Conservation (phyloP, 495 filamentous ascomycete genomes). For the Penicillium coffeae region DNA sequence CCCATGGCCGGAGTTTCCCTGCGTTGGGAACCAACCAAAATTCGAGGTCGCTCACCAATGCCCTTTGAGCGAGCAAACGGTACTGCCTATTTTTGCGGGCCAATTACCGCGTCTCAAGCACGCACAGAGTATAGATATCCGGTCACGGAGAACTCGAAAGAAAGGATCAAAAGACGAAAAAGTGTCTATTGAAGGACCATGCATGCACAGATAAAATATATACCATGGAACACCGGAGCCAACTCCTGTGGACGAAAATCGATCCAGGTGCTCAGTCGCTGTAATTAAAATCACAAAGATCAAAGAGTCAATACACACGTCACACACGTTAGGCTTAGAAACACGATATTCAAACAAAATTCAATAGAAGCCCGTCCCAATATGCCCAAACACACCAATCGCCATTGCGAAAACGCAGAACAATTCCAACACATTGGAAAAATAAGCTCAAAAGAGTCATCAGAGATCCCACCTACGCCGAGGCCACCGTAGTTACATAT, state of each 20-base stretch:
- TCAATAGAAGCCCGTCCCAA: slow-evolving; percentile 13
- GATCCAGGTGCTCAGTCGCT: slow-evolving; percentile 15
- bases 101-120: too few species aligned
- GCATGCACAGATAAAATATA: slow-evolving; percentile 20
- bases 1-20: too few species aligned
- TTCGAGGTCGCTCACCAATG: too few species aligned
- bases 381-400: slow-evolving; percentile 19
- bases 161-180: background rate
- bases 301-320: slow-evolving; percentile 27
- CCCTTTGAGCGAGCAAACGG: too few species aligned
- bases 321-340: slow-evolving; percentile 27
- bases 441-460: slow-evolving; percentile 2
- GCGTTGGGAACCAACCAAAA: too few species aligned
- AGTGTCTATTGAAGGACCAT: slow-evolving; percentile 4
- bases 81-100: too few species aligned
- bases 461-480: slow-evolving; percentile 15
- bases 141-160: too few species aligned
- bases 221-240: slow-evolving; percentile 21
- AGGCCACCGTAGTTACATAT: slow-evolving; percentile 18
- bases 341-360: slow-evolving; percentile 20
- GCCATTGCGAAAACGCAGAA: slow-evolving; percentile 5
- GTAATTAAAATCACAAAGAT: slow-evolving; percentile 15
- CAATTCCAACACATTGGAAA: slow-evolving; percentile 2
- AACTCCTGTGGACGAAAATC: slow-evolving; percentile 15
- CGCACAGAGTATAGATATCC: too few species aligned